Evolutionary conservation across 1,139 yeast genomes (phyloP), one percentile per base, ranked within the genome.

Genomic region (Suhomyces bribrorum): DNA sequence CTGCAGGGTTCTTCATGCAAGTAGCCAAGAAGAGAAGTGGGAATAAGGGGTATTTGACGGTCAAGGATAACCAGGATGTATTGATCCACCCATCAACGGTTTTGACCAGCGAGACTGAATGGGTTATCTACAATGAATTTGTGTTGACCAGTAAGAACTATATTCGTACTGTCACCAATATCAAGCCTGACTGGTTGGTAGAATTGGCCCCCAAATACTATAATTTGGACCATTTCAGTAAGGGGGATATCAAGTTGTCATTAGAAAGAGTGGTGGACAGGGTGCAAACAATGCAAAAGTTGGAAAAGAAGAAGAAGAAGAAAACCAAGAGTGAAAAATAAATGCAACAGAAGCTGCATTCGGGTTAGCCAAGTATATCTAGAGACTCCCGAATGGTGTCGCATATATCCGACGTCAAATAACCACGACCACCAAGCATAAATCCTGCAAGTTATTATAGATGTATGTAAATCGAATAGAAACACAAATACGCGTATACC

Each of bases 1-100:
- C 88, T 7, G 80, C 89, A n/a, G 99, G 98, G 2, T 90, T 89
- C 62, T 92, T 92, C 71, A 90, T 92, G 97, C 98, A 92, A 69
- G 96, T 86, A 37, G 98, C 97, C 31, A 90, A 90, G 69, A 83
- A 77, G 60, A 77, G 84, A 41, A 83, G 85, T 30, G 81, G 83
- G 35, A 83, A 79, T 57, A 71, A 71, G 54, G 89, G 84, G 15
- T 92, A 84, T 62, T 75, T 86, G 50, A 92, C 98, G 0, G 85
- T 90, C 37, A 89, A 89, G 64, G 98, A 92, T 62, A 89, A 90
- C 61, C 98, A 92, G 66, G 97, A 90, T 46, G 98, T 92, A 12
- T 67, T 89, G 52, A 74, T 92, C 29, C 98, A 92, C 60, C 98
- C 98, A 41, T 83, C 94, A 40, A 86, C 97, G 1, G 96, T 89